Base-by-base conservation (phyloP, 2,329 filamentous ascomycete species). In the Orbilia ellipsospora region DNA sequence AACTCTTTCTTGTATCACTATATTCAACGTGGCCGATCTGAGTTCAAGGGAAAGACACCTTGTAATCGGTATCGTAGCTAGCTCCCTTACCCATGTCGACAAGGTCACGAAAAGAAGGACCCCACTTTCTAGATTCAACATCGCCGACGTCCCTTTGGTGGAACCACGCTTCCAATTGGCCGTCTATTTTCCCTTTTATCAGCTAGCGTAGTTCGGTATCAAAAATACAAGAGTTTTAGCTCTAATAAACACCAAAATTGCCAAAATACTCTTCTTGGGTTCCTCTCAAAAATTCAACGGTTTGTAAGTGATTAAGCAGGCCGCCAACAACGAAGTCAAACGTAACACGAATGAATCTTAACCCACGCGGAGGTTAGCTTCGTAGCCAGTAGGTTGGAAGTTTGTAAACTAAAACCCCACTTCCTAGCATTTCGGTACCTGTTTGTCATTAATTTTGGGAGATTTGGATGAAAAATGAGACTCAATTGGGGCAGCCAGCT, bases 91-190 rank as follows among this genome's bases (percentile, higher is more conserved):
- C 31, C 31, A 36, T 36, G 31, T 36, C 31, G 31, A 36, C 31
- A 36, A 6, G 31, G 31, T 36, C 44, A 52, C 16, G 48, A 52
- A 52, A 18, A 52, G 16, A 13, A 28, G n/a, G 15, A 64, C 72
- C 72, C 70, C 72, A 75, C 72, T 75, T 75, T 69, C 72, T 59
- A 52, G 31, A 75, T 69, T 26, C 72, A 64, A 75, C 64, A 54
- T 75, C 72, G 64, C 64, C 72, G 72, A 69, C 52, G 42, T 57
- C 20, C 50, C 26, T 28, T 64, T 48, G 5, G 50, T 57, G 50
- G 44, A 61, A 28, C 62, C 62, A 56, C 28, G 36, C 26, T 55
- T 20, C 26, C 52, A 8, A 55, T 61, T 48, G 36, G 36, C 20
- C 2, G 23, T 28, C 42, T 26, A 31, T 67, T 50, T 44, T 36